Evolutionary conservation across 768 basidiomycete genomes (phyloP).

Genomic region (Boletus edulis): DNA sequence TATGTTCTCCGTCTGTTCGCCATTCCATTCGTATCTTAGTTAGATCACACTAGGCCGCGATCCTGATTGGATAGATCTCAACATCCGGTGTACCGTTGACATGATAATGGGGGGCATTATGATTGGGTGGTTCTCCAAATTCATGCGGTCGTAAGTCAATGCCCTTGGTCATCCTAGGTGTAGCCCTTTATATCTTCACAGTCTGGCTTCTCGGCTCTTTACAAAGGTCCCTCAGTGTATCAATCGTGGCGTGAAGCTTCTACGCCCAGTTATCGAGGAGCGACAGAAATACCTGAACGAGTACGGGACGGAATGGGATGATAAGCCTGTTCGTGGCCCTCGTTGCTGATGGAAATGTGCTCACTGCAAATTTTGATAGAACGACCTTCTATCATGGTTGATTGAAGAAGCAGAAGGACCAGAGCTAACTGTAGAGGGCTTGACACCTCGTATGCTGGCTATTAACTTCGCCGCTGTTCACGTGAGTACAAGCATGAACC

Average conservation of each 20-base stretch:
- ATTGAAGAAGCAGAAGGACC: slow-evolving; percentile 24
- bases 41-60: slow-evolving; percentile 35
- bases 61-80: slow-evolving; percentile 33
- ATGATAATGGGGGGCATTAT: slow-evolving; percentile 18
- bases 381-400: slow-evolving; percentile 34
- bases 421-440: slow-evolving; percentile 17
- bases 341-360: not conserved
- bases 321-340: slow-evolving; percentile 30
- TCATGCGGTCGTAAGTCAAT: slow-evolving; percentile 13
- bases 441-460: slow-evolving; percentile 17
- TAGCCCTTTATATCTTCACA: not conserved
- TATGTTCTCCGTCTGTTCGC: slow-evolving; percentile 5
- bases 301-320: slow-evolving; percentile 25
- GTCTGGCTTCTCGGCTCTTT: not conserved
- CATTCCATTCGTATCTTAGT: not conserved
- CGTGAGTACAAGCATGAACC: slow-evolving; percentile 11
- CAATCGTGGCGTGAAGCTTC: slow-evolving; percentile 6
- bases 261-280: slow-evolving; percentile 32
- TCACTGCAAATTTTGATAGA: slow-evolving; percentile 12
- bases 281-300: slow-evolving; percentile 21
- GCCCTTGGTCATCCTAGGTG: no score
- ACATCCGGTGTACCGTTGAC: slow-evolving; percentile 30
- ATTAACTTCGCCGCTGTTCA: slow-evolving; percentile 21
- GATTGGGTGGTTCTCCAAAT: slow-evolving; percentile 30
- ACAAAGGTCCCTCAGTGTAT: not conserved